Evolutionary conservation across 345 rosid genomes (phyloP).

Genomic region (Firmiana major): DNA sequence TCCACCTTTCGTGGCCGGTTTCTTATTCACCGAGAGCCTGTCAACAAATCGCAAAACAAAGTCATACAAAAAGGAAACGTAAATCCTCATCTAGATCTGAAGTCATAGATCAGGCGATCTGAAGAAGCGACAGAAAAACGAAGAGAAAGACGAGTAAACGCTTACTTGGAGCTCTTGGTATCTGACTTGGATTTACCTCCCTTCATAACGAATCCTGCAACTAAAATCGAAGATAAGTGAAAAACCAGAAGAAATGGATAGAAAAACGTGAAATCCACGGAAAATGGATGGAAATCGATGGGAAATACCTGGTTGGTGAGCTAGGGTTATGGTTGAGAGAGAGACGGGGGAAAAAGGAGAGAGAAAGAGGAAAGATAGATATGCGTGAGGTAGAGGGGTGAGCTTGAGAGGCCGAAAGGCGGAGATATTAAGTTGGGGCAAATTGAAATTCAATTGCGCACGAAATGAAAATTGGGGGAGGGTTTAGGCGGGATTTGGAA

Average conservation of each 20-base stretch:
- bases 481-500: conserved; percentile 88
- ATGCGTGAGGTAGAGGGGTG: background rate
- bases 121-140: background rate
- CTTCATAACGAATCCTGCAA: conserved; percentile 72
- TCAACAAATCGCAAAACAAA: conserved; percentile 7
- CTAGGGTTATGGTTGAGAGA: conserved; percentile 28
- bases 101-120: conserved; percentile 16
- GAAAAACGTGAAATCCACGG: background rate
- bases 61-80: background rate
- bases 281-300: background rate
- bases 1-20: conserved; percentile 42
- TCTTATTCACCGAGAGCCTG: conserved; percentile 80
- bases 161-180: conserved; percentile 66
- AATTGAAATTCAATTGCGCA: conserved; percentile 79
- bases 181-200: conserved; percentile 87
- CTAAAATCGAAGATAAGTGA: conserved; percentile 20
- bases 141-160: background rate
- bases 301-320: conserved; percentile 20
- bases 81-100: conserved; percentile 24
- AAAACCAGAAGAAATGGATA: conserved; percentile 5
- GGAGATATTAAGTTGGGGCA: conserved; percentile 48
- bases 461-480: conserved; percentile 51
- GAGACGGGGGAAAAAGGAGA: too few relatives aligned
- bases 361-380: background rate
- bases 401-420: conserved; percentile 1